Conservation (phyloP, 2,329 filamentous ascomycete genomes). For the Corynespora cassiicola region DNA sequence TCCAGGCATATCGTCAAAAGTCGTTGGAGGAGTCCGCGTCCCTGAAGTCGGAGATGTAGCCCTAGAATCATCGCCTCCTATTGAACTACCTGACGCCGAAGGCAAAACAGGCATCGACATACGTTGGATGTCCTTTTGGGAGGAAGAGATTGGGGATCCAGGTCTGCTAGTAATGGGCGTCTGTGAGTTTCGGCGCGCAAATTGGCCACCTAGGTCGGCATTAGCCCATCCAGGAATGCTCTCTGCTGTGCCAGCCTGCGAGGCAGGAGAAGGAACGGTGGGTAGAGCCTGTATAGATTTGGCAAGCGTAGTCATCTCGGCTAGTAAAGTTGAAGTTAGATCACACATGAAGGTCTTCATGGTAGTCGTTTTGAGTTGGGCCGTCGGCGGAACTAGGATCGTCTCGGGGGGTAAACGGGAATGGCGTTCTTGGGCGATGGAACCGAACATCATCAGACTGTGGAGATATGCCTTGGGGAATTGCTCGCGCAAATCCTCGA, state of each 20-base stretch:
- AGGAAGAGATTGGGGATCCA: slow-evolving; percentile 39
- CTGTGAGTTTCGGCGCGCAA: slow-evolving; percentile 40
- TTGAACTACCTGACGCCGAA: slow-evolving; percentile 40
- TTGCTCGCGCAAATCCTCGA: slow-evolving; percentile 73
- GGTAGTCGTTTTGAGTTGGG: slow-evolving; percentile 76
- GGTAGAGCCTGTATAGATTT: slow-evolving; percentile 60
- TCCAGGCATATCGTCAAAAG: slow-evolving; percentile 54
- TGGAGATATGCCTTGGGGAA: slow-evolving; percentile 81
- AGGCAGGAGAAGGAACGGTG: slow-evolving; percentile 65
- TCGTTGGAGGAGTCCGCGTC: slow-evolving; percentile 51
- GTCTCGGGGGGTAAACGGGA: slow-evolving; percentile 68
- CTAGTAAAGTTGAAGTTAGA: slow-evolving; percentile 52
- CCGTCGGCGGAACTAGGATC: slow-evolving; percentile 71
- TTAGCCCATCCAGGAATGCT: slow-evolving; percentile 36
- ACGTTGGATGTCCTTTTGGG: slow-evolving; percentile 69
- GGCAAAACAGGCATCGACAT: slow-evolving; percentile 80
- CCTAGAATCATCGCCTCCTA: slow-evolving; percentile 33
- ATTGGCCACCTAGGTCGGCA: slow-evolving; percentile 29
- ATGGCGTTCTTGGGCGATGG: slow-evolving; percentile 47
- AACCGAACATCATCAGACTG: slow-evolving; percentile 82
- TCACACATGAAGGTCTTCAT: slow-evolving; percentile 55
- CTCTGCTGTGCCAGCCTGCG: slow-evolving; percentile 33
- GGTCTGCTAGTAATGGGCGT: slow-evolving; percentile 30
- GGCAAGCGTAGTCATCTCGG: slow-evolving; percentile 56
- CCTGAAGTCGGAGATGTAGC: slow-evolving; percentile 31